Conservation (phyloP, 2,329 filamentous ascomycete genomes). For the Pestalotiopsis fici region DNA sequence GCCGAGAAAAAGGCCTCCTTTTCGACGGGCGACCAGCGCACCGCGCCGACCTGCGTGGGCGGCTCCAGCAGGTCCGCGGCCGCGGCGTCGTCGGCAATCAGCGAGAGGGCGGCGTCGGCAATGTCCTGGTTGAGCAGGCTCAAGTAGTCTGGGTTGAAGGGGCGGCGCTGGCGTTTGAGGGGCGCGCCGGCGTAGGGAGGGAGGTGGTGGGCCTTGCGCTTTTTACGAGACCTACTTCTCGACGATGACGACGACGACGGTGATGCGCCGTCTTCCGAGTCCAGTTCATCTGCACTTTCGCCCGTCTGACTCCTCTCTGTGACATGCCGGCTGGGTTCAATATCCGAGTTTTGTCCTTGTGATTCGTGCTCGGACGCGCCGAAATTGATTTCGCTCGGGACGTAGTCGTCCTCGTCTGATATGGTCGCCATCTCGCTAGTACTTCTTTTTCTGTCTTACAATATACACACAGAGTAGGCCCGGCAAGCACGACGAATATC, state of each 20-base stretch:
- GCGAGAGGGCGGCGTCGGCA: constrained; percentile 46
- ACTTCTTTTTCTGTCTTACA: background rate
- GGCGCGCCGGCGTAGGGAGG: constrained; percentile 28
- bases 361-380: background rate
- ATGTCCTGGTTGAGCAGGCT: constrained; percentile 59
- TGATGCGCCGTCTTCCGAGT: background rate
- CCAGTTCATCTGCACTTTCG: background rate
- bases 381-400: constrained; percentile 1
- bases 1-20: constrained; percentile 71
- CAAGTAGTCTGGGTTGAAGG: constrained; percentile 49
- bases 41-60: constrained; percentile 66
- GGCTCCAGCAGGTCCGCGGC: constrained; percentile 20
- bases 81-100: constrained; percentile 28
- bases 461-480: no score
- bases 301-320: background rate
- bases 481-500: no score
- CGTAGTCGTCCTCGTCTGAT: constrained; percentile 8
- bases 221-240: constrained; percentile 2
- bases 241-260: background rate
- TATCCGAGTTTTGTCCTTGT: background rate
- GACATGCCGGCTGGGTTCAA: background rate
- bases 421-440: background rate
- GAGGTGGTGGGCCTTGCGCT: background rate
- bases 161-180: constrained; percentile 46
- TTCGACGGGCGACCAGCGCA: constrained; percentile 70